Percentiles rank a stretch among this genome's conserved stretches.
Conservation (phyloP, 2,329 filamentous ascomycete genomes). For the Pseudonectria foliicola region DNA sequence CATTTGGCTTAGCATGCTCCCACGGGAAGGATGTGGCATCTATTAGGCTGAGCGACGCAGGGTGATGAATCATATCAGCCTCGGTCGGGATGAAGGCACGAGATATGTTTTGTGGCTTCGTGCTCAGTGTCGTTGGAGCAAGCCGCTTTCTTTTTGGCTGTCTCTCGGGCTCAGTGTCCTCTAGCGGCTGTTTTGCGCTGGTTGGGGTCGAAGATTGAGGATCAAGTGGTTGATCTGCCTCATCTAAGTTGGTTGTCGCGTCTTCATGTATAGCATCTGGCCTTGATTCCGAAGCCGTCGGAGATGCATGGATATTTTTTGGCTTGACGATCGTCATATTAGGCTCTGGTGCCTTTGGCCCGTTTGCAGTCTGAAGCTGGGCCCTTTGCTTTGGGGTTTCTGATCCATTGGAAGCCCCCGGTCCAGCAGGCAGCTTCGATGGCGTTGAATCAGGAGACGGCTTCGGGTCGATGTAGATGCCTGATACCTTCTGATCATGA, state of each 20-base stretch:
- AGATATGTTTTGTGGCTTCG: conserved; percentile 10
- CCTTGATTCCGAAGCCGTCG: no score
- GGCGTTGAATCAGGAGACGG: neutral
- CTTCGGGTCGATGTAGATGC: conserved; percentile 2
- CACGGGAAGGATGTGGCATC: conserved; percentile 9
- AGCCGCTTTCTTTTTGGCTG: conserved; percentile 22
- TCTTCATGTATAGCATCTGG: no score
- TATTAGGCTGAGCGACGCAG: neutral
- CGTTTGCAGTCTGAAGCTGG: no score
- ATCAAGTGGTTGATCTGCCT: no score
- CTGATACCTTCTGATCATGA: conserved; percentile 13
- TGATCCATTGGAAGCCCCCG: no score
- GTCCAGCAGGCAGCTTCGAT: neutral
- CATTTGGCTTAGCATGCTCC: conserved; percentile 14
- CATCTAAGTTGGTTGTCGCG: no score
- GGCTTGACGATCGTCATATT: no score
- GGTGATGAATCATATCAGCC: conserved; percentile 12
- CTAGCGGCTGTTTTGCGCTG: neutral
- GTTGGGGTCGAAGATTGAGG: neutral
- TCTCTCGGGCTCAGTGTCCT: conserved; percentile 4
- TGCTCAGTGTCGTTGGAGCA: conserved; percentile 17
- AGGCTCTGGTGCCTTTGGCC: no score
- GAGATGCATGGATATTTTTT: no score
- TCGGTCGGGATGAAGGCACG: conserved; percentile 19
- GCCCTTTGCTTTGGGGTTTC: no score